Evolutionary conservation across 768 basidiomycete genomes (phyloP).

Genomic region (Boletus fagicola): DNA sequence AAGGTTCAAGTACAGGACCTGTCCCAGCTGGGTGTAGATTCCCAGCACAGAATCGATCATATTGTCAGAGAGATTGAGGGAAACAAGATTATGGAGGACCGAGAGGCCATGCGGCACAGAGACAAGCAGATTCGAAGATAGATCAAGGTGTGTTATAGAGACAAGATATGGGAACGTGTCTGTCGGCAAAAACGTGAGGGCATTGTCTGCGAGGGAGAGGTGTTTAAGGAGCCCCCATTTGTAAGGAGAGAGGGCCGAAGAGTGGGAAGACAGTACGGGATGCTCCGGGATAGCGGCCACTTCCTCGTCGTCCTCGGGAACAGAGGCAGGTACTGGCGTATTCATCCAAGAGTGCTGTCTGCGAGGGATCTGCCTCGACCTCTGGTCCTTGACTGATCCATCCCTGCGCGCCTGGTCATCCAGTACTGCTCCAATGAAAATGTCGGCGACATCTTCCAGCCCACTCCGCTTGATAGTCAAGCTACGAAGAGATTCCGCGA

Average conservation of each 20-base stretch:
- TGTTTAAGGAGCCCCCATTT: slow-evolving; percentile 78
- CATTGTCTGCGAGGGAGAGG: slow-evolving; percentile 77
- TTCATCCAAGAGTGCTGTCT: slow-evolving; percentile 48
- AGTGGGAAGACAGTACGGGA: slow-evolving; percentile 26
- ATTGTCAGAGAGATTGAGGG: slow-evolving; percentile 95
- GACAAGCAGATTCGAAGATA: slow-evolving; percentile 88
- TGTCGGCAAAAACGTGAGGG: slow-evolving; percentile 75
- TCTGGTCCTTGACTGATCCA: slow-evolving; percentile 49
- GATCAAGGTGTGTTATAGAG: slow-evolving; percentile 77
- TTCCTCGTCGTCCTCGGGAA: slow-evolving; percentile 49
- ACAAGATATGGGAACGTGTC: slow-evolving; percentile 64
- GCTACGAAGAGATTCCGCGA: slow-evolving; percentile 67
- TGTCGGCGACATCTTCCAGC: slow-evolving; percentile 73
- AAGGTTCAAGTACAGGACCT: slow-evolving; percentile 75
- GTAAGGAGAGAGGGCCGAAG: slow-evolving; percentile 47
- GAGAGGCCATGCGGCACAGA: slow-evolving; percentile 80
- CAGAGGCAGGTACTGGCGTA: slow-evolving; percentile 54
- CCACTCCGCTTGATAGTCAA: slow-evolving; percentile 79
- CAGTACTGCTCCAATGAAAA: slow-evolving; percentile 74
- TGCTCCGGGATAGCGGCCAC: slow-evolving; percentile 10
- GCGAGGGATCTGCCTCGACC: slow-evolving; percentile 44
- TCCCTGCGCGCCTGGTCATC: slow-evolving; percentile 69
- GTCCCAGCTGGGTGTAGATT: slow-evolving; percentile 78
- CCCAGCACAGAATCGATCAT: slow-evolving; percentile 95
- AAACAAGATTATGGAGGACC: slow-evolving; percentile 71